Base-by-base conservation (phyloP, 139 green algal species). In the Zygnema circumcarinatum region DNA sequence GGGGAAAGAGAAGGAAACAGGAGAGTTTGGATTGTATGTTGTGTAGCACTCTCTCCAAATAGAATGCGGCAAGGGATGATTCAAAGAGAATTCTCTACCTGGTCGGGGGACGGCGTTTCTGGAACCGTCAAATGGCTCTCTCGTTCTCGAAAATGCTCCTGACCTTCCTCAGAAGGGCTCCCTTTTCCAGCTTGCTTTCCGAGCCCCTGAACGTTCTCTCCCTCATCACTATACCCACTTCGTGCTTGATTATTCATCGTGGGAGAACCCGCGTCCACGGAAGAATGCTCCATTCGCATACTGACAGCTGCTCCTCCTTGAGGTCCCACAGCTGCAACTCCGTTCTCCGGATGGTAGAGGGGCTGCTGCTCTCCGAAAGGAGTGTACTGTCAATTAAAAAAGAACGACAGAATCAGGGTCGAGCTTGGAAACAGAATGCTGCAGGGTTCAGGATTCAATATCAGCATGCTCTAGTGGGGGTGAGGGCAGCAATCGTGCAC, bases 31-130 rank as follows among this genome's bases (percentile, higher is more conserved):
- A n/a, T n/a, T n/a, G n/a, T n/a, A n/a, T n/a, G n/a, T n/a, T n/a
- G n/a, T n/a, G n/a, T n/a, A n/a, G n/a, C n/a, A 78, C 3, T 78
- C 7, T 78, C 16, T 20, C 69, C 7, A 25, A 38, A n/a, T 78
- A 16, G 3, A 20, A 78, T n/a, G 69, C 11, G 69, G 11, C 3
- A 25, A 7, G 7, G 11, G 75, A 20, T 20, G 53, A 32, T 2
- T n/a, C n/a, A n/a, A n/a, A n/a, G n/a, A n/a, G n/a, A n/a, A n/a
- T n/a, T n/a, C n/a, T n/a, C 16, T 54, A 78, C 67, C 25, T 88
- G 67, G 20, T 94, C 92, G 1, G 95, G 94, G 41, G 92, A 93
- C 56, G 95, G 95, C 2, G 95, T 98, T 89, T 98, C 95, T 31
- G 95, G 95, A 67, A 97, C 94, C 7, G 94, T 96, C 41, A 85